Evolutionary conservation across 345 rosid species (phyloP).

Genomic region (Rhodamnia argentea): DNA sequence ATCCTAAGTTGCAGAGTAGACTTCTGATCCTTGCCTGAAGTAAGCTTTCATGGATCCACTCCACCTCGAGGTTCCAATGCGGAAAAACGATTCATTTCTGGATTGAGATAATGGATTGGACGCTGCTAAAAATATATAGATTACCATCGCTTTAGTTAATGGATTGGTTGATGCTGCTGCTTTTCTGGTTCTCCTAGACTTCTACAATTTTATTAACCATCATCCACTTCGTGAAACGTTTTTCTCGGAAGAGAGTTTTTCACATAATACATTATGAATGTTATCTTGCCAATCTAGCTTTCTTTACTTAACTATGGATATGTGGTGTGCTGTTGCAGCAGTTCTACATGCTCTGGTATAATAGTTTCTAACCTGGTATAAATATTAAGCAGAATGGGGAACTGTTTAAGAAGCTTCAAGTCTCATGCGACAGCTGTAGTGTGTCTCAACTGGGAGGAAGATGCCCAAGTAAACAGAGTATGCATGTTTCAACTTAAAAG

Average conservation of each 20-base stretch:
- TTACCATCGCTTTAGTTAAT: no score
- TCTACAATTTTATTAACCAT: neutral
- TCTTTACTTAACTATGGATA: neutral
- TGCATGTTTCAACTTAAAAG: neutral
- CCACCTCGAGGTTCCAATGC: no score
- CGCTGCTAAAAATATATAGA: no score
- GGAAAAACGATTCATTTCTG: no score
- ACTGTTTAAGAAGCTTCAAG: slow-evolving; percentile 61
- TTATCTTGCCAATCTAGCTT: neutral
- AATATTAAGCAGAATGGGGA: slow-evolving; percentile 55
- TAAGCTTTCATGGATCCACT: no score
- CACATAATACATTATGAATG: neutral
- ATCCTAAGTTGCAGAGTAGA: no score
- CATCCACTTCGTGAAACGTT: neutral
- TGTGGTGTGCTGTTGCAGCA: neutral
- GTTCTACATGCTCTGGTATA: neutral
- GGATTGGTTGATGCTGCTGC: no score
- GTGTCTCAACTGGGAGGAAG: slow-evolving; percentile 87
- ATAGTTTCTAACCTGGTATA: neutral
- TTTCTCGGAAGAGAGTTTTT: neutral
- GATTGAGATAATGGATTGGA: no score
- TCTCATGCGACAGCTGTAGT: slow-evolving; percentile 63
- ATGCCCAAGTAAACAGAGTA: slow-evolving; percentile 39
- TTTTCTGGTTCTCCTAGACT: no score
- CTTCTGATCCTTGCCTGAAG: no score